Evolutionary conservation across 305 asterid genomes (phyloP), one percentile per base, ranked within the genome.

Genomic region (Fraxinus paxiana): DNA sequence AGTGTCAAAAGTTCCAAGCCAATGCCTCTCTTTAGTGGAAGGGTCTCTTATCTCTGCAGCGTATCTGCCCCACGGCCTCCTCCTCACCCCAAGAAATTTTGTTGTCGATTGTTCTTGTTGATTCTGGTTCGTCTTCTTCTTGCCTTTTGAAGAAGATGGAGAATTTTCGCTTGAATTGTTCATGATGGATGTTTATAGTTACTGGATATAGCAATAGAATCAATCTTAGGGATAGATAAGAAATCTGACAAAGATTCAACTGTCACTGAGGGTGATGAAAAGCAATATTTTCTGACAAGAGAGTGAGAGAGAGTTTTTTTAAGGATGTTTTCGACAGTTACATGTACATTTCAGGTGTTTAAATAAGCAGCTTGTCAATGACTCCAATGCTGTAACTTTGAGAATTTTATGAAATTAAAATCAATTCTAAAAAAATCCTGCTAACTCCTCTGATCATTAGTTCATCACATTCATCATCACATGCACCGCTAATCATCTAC

Each of bases 11-110:
- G 98, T 93, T 37, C 98, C 98, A 33, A 93, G 84, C 98, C 98
- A 93, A 69, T 92, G 98, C 71, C 98, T 70, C 82, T 94, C 97
- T 82, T 94, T 94, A 7, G 98, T 94, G 0, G 90, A 80, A 0
- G 98, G 98, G 86, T 94, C 97, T 69, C 98, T 83, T 81, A 94
- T 94, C 80, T 94, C 98, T 0, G 98, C 94, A 0, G 98, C 98
- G 43, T 94, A 94, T 43, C 98, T 77, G 26, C 98, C 98, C 98
- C 98, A 94, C 0, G 98, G 98, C 82, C 98, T 87, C 61, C 97
- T 76, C 24, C 98, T 63, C 1, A 94, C 98, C 0, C 98, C 98
- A 1, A 94, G 91, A 61, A 87, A 94, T 79, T 81, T 85, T 8
- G 88, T 43, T 4, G 91, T 35, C 15, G 86, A n/a, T 71, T 71